Evolutionary conservation across 2,329 filamentous ascomycete genomes (phyloP).

Genomic region (Aureobasidium pullulans): DNA sequence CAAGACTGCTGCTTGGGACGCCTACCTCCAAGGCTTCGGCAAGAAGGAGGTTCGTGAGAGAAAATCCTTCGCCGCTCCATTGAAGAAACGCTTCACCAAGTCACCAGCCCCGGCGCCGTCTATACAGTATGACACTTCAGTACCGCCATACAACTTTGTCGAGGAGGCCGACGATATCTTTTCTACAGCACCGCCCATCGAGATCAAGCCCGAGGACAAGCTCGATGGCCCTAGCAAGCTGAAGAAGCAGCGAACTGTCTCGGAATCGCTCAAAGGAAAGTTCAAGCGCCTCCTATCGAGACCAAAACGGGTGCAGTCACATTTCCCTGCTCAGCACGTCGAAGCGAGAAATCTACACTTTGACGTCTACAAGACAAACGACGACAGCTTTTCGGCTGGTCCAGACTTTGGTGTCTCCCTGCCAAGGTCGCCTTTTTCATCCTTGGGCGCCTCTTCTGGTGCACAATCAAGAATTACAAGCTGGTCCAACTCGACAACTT

Average conservation of each 20-base stretch:
- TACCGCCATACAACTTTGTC: slow-evolving; percentile 23
- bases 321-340: slow-evolving; percentile 45
- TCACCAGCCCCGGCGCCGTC: slow-evolving; percentile 14
- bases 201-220: slow-evolving; percentile 17
- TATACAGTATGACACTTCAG: slow-evolving; percentile 22
- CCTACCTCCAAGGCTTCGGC: slow-evolving; percentile 34
- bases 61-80: slow-evolving; percentile 37
- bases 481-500: slow-evolving; percentile 58
- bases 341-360: slow-evolving; percentile 30
- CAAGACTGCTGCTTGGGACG: slow-evolving; percentile 30
- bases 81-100: slow-evolving; percentile 36
- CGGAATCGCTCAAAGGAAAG: slow-evolving; percentile 53
- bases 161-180: slow-evolving; percentile 18
- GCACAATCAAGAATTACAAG: slow-evolving; percentile 59
- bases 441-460: not conserved
- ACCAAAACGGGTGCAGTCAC: slow-evolving; percentile 28
- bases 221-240: slow-evolving; percentile 15
- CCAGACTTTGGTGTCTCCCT: slow-evolving; percentile 11
- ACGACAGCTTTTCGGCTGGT: slow-evolving; percentile 9
- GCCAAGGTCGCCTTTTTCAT: not conserved
- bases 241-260: slow-evolving; percentile 53
- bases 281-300: slow-evolving; percentile 52
- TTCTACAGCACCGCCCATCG: not conserved
- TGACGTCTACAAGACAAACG: slow-evolving; percentile 15
- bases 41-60: slow-evolving; percentile 34